Percentiles rank a stretch among this genome's conserved stretches.
phyloP scores from a whole-genome alignment of 2,329 filamentous ascomycete species.

The Didymella sp. region DNA sequence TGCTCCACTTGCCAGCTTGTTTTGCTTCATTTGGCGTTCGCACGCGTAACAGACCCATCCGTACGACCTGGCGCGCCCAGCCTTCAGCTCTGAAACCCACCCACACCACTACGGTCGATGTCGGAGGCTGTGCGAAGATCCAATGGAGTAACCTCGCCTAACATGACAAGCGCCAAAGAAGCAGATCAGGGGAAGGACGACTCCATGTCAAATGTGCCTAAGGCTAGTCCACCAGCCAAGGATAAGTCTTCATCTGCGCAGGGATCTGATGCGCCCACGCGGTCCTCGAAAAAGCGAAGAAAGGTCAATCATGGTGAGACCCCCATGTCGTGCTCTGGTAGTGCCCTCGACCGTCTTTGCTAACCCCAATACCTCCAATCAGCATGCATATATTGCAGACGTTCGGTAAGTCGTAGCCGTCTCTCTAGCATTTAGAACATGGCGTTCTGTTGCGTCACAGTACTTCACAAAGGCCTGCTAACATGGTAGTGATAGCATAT shows the following conservation, averaged over 20 bases:
- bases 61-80: conserved; percentile 13
- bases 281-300: conserved; percentile 57
- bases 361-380: conserved; percentile 35
- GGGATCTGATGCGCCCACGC: conserved; percentile 41
- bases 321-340: conserved; percentile 33
- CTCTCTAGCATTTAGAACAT: conserved; percentile 29
- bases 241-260: conserved; percentile 39
- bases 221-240: conserved; percentile 39
- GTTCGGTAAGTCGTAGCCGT: conserved; percentile 54
- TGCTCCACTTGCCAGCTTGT: conserved; percentile 31
- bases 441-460: conserved; percentile 14
- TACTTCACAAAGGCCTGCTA: conserved; percentile 40
- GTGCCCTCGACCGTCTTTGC: conserved; percentile 32
- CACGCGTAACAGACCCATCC: conserved; percentile 26
- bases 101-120: conserved; percentile 47
- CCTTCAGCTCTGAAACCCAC: conserved; percentile 39
- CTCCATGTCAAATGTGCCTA: conserved; percentile 35
- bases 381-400: conserved; percentile 62
- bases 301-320: conserved; percentile 61
- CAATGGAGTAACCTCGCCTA: conserved; percentile 48
- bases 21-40: conserved; percentile 31
- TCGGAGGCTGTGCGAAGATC: conserved; percentile 44
- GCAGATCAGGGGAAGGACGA: conserved; percentile 39
- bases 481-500: conserved; percentile 54
- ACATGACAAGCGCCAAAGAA: conserved; percentile 44